phyloP scores from a whole-genome alignment of 2,329 filamentous ascomycete genomes.

The Diaporthe amygdali region DNA sequence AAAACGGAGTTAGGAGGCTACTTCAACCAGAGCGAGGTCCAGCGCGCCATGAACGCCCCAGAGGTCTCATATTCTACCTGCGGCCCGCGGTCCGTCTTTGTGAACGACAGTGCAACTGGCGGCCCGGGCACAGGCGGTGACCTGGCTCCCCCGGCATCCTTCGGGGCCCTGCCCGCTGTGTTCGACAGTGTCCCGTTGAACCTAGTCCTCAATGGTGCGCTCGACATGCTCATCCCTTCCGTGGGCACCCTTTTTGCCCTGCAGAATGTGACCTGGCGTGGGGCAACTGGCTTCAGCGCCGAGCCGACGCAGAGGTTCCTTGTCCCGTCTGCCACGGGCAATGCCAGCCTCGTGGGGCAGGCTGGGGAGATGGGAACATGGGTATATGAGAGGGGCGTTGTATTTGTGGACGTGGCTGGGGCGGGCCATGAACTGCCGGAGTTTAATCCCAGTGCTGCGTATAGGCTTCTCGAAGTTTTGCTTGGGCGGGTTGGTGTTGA shows the following conservation, averaged over 20 bases:
- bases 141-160: conserved; percentile 54
- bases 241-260: conserved; percentile 76
- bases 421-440: conserved; percentile 17
- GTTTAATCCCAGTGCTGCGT: conserved; percentile 18
- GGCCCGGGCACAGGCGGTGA: conserved; percentile 46
- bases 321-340: conserved; percentile 65
- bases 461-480: conserved; percentile 15
- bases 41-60: conserved; percentile 74
- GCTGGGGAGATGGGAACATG: conserved; percentile 15
- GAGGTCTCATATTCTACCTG: conserved; percentile 23
- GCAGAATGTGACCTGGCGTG: conserved; percentile 84
- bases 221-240: conserved; percentile 72
- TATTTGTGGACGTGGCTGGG: conserved; percentile 26
- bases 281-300: conserved; percentile 70
- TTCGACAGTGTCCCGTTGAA: conserved; percentile 77
- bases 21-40: conserved; percentile 72
- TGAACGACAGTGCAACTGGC: conserved; percentile 25
- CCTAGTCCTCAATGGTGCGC: conserved; percentile 73
- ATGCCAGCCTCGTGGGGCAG: conserved; percentile 30
- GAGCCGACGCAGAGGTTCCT: conserved; percentile 67
- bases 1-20: conserved; percentile 65
- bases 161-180: conserved; percentile 68
- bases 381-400: conserved; percentile 12
- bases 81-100: conserved; percentile 38
- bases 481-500: conserved; percentile 20